Conservation (phyloP, 345 rosid species). For the Durio zibethinus region DNA sequence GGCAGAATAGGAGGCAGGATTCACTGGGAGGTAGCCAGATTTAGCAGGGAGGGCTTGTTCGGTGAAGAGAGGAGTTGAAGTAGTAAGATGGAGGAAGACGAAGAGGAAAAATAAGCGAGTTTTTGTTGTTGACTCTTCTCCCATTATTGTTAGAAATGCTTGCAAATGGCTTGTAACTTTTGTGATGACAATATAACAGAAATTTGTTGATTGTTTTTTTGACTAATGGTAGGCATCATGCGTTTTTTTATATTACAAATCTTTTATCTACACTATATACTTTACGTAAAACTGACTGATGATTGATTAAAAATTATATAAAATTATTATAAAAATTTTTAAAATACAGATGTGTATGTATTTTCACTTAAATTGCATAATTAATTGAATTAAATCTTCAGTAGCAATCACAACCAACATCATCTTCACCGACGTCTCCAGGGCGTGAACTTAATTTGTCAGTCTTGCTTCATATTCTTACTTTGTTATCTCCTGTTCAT, state of each 20-base stretch:
- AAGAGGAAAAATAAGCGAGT: conserved; percentile 14
- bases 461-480: background rate
- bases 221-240: too few relatives aligned
- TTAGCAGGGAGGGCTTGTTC: conserved; percentile 63
- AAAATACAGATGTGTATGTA: too few relatives aligned
- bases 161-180: background rate
- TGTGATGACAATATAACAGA: too few relatives aligned
- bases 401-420: too few relatives aligned
- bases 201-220: too few relatives aligned
- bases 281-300: too few relatives aligned
- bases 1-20: conserved; percentile 47
- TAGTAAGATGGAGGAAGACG: conserved; percentile 15
- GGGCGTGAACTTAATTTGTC: background rate
- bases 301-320: too few relatives aligned
- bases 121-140: conserved; percentile 16
- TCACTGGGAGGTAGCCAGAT: conserved; percentile 73
- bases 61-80: conserved; percentile 39
- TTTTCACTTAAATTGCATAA: too few relatives aligned
- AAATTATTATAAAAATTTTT: too few relatives aligned
- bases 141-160: background rate
- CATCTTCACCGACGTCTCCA: background rate
- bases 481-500: background rate
- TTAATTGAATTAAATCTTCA: too few relatives aligned
- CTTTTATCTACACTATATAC: too few relatives aligned
- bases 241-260: too few relatives aligned